Conservation (phyloP, 2,329 filamentous ascomycete genomes). For the Apiospora saccharicola region DNA sequence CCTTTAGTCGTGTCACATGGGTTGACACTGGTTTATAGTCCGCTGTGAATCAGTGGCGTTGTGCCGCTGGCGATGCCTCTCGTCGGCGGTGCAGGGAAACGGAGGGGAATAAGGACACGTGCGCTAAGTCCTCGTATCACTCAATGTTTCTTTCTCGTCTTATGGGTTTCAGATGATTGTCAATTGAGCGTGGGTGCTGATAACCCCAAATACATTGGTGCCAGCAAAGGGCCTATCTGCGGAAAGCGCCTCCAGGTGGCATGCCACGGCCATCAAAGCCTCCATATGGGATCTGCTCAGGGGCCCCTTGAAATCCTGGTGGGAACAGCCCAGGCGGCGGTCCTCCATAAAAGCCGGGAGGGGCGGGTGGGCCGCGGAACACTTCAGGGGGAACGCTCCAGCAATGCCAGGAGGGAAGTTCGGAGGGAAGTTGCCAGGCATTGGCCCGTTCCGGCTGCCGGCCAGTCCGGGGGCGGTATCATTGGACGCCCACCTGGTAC, state of each 20-base stretch:
- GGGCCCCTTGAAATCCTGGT: slow-evolving; percentile 65
- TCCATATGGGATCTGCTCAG: slow-evolving; percentile 57
- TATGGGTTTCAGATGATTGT: background rate
- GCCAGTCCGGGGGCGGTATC: slow-evolving; percentile 67
- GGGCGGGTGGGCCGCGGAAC: slow-evolving; percentile 54
- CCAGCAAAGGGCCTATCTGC: slow-evolving; percentile 39
- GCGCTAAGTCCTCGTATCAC: background rate
- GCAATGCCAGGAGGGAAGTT: slow-evolving; percentile 63
- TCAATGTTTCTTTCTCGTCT: slow-evolving; percentile 1
- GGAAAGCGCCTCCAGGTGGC: slow-evolving; percentile 53
- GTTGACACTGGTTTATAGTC: background rate
- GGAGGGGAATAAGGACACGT: background rate
- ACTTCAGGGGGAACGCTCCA: slow-evolving; percentile 57
- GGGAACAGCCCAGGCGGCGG: slow-evolving; percentile 64
- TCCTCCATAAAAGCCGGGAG: slow-evolving; percentile 17
- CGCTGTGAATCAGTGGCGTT: background rate
- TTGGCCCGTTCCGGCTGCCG: slow-evolving; percentile 55
- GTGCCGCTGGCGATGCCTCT: background rate
- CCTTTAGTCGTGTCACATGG: background rate
- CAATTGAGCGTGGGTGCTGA: background rate
- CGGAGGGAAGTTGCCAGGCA: slow-evolving; percentile 63
- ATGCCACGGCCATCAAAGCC: slow-evolving; percentile 64
- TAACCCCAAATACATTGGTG: background rate
- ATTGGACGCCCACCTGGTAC: slow-evolving; percentile 54
- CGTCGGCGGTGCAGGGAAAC: background rate